Conservation (phyloP, 352 stramenopile genomes). For the Thraustotheca clavata region DNA sequence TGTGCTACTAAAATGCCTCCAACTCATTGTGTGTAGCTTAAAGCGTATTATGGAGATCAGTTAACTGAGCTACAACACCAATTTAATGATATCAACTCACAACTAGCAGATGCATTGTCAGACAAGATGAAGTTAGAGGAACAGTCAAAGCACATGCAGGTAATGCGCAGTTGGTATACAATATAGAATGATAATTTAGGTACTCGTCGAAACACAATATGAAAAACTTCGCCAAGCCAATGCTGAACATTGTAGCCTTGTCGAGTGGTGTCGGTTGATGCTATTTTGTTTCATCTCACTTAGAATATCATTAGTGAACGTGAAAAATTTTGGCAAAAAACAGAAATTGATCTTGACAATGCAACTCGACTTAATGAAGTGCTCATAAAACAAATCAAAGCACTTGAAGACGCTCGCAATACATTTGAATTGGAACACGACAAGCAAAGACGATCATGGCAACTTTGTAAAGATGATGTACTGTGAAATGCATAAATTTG, state of each 20-base stretch:
- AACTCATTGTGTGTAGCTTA: not conserved
- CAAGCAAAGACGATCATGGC: not conserved
- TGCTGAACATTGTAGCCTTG: slow-evolving; percentile 1
- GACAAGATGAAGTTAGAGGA: not conserved
- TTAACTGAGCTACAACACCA: not conserved
- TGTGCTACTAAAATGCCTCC: not conserved
- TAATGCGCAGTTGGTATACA: not conserved
- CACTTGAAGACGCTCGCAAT: not conserved
- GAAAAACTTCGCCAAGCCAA: not conserved
- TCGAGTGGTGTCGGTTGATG: slow-evolving; percentile 12
- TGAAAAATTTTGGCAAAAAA: not conserved
- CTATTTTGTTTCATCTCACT: not conserved
- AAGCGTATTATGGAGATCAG: slow-evolving; percentile 14
- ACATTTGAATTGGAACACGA: slow-evolving; percentile 1
- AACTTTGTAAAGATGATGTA: not conserved
- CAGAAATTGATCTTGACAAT: not conserved
- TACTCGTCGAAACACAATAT: slow-evolving; percentile 3
- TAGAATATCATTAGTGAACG: not conserved
- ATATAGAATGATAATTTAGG: not conserved
- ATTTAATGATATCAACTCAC: not conserved
- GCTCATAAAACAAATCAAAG: slow-evolving; percentile 5
- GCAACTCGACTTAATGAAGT: not conserved
- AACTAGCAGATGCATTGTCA: not conserved
- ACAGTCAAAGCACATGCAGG: not conserved
- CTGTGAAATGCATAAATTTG: not conserved